These are phyloP conservation scores for Neonectria coccinea DNA, from an alignment of 2,329 filamentous ascomycete genomes.

Conservation along the genomic window DNA sequence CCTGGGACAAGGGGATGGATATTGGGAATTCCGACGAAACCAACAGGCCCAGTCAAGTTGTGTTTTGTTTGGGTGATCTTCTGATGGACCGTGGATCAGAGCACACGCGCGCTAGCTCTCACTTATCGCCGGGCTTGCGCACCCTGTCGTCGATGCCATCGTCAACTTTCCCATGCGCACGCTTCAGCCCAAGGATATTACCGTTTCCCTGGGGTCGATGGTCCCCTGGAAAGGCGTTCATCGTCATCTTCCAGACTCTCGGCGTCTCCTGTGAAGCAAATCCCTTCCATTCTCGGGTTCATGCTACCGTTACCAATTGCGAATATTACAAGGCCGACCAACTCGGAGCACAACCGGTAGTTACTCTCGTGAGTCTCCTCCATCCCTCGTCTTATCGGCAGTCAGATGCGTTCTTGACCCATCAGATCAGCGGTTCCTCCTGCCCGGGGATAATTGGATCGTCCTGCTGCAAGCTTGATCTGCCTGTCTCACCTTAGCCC, in stretches of 20 bases:
- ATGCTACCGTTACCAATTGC: not conserved
- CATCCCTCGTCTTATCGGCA: not conserved
- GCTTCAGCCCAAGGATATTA: constrained; percentile 46
- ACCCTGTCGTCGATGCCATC: constrained; percentile 22
- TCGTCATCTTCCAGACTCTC: constrained; percentile 22
- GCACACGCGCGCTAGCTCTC: constrained; percentile 19
- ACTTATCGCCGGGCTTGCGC: constrained; percentile 7
- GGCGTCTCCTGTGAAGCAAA: constrained; percentile 15
- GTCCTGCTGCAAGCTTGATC: constrained; percentile 27
- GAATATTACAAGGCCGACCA: no score
- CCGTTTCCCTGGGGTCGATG: constrained; percentile 32
- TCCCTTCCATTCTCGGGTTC: constrained; percentile 4
- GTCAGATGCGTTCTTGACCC: not conserved
- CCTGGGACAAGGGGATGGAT: constrained; percentile 20
- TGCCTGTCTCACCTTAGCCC: constrained; percentile 33
- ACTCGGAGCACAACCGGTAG: not conserved
- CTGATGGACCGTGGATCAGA: not conserved
- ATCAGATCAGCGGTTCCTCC: constrained; percentile 2
- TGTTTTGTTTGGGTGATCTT: constrained; percentile 14
- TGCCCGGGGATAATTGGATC: constrained; percentile 4
- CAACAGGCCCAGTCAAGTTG: not conserved
- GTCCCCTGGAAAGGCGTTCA: constrained; percentile 19
- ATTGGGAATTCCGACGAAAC: constrained; percentile 23
- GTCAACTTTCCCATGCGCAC: constrained; percentile 33
- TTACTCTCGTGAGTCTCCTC: not conserved